phyloP scores from a whole-genome alignment of 352 stramenopile genomes.

The Phytopythium sindhum region DNA sequence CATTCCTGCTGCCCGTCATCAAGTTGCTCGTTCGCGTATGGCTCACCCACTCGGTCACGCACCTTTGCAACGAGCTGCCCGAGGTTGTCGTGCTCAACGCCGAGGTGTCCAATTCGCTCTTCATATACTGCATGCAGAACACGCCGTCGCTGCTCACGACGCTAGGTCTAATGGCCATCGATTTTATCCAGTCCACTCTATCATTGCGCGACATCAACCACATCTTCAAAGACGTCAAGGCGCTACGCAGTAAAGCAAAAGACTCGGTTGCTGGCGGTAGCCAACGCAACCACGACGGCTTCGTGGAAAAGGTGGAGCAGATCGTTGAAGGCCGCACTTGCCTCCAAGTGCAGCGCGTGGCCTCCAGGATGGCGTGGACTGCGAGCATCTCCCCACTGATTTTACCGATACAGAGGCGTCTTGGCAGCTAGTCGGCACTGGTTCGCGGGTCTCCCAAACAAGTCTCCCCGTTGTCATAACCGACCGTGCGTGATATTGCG shows the following conservation, averaged over 20 bases:
- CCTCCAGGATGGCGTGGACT: no score
- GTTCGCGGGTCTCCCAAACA: no score
- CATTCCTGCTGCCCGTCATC: conserved; percentile 21
- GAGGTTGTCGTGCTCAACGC: conserved; percentile 25
- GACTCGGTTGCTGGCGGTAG: no score
- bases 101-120: conserved; percentile 35
- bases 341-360: no score
- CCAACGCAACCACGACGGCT: no score
- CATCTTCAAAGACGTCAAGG: neutral
- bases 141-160: conserved; percentile 14
- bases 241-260: no score
- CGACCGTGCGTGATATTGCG: no score
- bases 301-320: neutral
- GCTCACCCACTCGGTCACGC: conserved; percentile 11
- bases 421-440: no score
- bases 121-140: conserved; percentile 24
- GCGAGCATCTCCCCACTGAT: no score
- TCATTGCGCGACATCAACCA: conserved; percentile 14
- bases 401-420: no score
- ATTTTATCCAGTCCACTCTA: conserved; percentile 15
- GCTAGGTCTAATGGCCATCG: conserved; percentile 14
- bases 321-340: no score
- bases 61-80: conserved; percentile 20
- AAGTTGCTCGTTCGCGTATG: conserved; percentile 29
- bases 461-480: no score